Evolutionary conservation across 2,329 filamentous ascomycete genomes (phyloP).

Genomic region (Claviceps cyperi): DNA sequence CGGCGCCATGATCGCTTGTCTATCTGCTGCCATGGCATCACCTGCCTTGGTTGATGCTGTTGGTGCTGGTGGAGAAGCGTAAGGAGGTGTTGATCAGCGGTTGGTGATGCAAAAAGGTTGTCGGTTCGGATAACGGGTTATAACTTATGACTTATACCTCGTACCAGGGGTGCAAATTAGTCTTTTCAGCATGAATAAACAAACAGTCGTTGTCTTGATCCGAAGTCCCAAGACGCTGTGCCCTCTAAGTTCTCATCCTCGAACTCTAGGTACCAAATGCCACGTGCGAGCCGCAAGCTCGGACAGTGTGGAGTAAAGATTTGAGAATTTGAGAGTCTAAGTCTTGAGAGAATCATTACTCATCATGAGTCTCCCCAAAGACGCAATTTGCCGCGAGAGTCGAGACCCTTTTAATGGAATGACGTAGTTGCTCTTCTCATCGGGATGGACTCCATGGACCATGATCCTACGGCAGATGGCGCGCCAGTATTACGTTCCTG

Average conservation of each 20-base stretch:
- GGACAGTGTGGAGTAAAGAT: too few relatives aligned
- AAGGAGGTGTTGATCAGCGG: neutral
- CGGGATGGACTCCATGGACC: neutral
- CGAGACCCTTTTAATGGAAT: neutral
- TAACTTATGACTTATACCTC: too few relatives aligned
- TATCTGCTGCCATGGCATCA: neutral
- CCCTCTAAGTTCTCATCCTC: too few relatives aligned
- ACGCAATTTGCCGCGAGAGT: too few relatives aligned
- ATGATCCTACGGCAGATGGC: too few relatives aligned
- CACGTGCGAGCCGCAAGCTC: too few relatives aligned
- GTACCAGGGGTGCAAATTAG: neutral
- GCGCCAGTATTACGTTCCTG: too few relatives aligned
- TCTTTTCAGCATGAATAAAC: neutral
- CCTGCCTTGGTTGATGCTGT: neutral
- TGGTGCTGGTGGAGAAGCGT: neutral
- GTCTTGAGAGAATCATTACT: too few relatives aligned
- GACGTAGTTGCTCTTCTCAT: neutral
- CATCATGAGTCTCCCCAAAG: too few relatives aligned
- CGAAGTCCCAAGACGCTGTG: too few relatives aligned
- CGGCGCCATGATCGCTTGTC: slow-evolving; percentile 9
- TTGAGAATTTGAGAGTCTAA: too few relatives aligned
- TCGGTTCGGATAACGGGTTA: neutral
- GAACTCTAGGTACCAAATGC: too few relatives aligned
- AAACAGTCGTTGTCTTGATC: neutral
- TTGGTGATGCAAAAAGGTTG: neutral